phyloP scores from a whole-genome alignment of 2,329 filamentous ascomycete species.

The Magnaporthiopsis poae region DNA sequence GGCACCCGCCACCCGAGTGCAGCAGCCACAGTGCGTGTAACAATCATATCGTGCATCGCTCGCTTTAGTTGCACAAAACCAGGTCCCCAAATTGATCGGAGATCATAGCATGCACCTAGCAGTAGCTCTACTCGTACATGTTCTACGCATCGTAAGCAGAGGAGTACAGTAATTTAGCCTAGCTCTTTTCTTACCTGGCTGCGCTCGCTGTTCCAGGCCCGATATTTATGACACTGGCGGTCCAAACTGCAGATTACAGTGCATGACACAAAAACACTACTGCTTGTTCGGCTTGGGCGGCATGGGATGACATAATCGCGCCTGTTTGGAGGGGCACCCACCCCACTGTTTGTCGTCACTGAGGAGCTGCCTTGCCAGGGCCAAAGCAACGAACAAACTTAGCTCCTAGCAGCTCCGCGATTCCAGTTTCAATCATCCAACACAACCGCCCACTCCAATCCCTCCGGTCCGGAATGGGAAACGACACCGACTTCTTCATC shows the following conservation, averaged over 20 bases:
- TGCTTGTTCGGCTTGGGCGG: background rate
- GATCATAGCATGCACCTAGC: background rate
- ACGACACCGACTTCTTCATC: background rate
- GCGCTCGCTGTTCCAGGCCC: background rate
- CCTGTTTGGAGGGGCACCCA: background rate
- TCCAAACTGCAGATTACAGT: background rate
- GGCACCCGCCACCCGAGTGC: background rate
- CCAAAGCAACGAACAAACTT: background rate
- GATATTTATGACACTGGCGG: background rate
- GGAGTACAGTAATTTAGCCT: too few relatives aligned
- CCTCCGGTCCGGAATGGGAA: background rate
- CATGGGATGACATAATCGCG: background rate
- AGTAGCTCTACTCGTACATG: background rate
- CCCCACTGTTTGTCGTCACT: background rate
- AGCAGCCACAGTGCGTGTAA: background rate
- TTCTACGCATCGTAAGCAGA: too few relatives aligned
- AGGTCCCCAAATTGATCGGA: too few relatives aligned
- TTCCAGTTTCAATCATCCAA: background rate
- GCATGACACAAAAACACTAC: background rate
- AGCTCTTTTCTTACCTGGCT: background rate
- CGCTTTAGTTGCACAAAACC: too few relatives aligned
- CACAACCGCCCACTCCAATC: background rate
- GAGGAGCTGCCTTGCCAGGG: background rate
- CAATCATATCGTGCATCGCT: background rate
- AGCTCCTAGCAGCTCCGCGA: background rate